These are phyloP conservation scores for Phytophthora kernoviae DNA, from an alignment of 352 stramenopile genomes.

Conservation along the genomic window DNA sequence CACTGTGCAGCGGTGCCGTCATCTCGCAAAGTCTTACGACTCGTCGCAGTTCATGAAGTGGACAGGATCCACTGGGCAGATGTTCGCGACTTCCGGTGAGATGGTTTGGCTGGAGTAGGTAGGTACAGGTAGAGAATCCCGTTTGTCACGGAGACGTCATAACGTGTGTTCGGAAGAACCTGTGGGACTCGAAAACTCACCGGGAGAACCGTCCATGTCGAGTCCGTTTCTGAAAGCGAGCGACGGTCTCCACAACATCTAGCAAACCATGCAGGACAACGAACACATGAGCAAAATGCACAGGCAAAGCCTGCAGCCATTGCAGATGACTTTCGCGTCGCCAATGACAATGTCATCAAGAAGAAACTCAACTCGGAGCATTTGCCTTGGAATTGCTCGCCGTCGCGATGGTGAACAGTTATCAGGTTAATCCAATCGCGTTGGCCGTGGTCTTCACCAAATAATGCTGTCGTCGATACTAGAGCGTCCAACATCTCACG, in stretches of 20 bases:
- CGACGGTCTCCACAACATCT: neutral
- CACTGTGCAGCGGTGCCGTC: neutral
- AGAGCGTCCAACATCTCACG: no score
- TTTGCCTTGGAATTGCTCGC: conserved; percentile 32
- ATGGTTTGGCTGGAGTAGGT: conserved; percentile 2
- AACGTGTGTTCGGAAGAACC: neutral
- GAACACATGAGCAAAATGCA: neutral
- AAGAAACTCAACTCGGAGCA: neutral
- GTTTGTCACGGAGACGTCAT: neutral
- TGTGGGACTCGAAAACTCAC: neutral
- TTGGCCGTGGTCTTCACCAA: neutral
- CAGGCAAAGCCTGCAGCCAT: conserved; percentile 1
- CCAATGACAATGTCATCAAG: neutral
- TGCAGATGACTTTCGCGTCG: neutral
- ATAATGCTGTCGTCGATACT: no score
- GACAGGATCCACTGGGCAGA: neutral
- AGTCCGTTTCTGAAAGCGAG: neutral
- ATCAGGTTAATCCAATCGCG: conserved; percentile 21
- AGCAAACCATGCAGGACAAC: neutral
- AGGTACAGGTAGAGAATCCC: neutral
- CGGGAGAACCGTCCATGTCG: neutral
- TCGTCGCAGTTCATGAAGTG: conserved; percentile 1
- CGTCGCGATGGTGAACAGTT: conserved; percentile 36
- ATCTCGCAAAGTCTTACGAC: neutral
- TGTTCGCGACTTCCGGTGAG: neutral